Evolutionary conservation across 352 stramenopile species (phyloP).

Genomic region (Phytophthora niederhauseri): DNA sequence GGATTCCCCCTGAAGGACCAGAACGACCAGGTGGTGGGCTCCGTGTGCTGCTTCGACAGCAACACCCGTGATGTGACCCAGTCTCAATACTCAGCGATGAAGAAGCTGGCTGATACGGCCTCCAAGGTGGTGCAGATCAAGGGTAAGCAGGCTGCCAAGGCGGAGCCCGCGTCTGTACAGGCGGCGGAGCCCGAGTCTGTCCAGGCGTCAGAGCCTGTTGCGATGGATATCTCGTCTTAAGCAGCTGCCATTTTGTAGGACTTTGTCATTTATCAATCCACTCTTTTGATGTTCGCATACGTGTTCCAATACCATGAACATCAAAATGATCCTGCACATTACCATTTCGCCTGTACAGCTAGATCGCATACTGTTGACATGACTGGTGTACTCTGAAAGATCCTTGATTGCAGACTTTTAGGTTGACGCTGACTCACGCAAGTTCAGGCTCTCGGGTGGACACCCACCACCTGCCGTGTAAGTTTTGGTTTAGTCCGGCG

Average conservation of each 20-base stretch:
- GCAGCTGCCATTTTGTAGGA: background rate
- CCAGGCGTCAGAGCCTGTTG: conserved; percentile 1
- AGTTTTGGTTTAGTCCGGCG: too few species aligned
- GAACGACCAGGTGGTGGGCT: conserved; percentile 59
- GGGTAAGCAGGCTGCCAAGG: conserved; percentile 22
- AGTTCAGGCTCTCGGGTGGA: too few species aligned
- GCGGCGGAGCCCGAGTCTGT: too few species aligned
- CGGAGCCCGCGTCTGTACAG: too few species aligned
- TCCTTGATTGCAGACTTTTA: too few species aligned
- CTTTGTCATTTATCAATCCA: conserved; percentile 29
- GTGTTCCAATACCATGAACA: too few species aligned
- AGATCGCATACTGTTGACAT: too few species aligned
- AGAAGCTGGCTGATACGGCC: conserved; percentile 52
- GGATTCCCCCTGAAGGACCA: conserved; percentile 49
- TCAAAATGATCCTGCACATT: too few species aligned
- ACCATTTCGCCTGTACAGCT: too few species aligned
- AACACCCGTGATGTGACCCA: conserved; percentile 51
- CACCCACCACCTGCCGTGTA: too few species aligned
- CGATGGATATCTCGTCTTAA: conserved; percentile 8
- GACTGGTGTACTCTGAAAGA: too few species aligned
- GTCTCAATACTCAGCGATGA: conserved; percentile 64
- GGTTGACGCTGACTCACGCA: too few species aligned
- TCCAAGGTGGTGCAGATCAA: conserved; percentile 48
- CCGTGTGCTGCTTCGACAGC: conserved; percentile 66
- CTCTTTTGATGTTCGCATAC: background rate